These are phyloP conservation scores for Colletotrichum euphorbiae DNA, from an alignment of 2,329 filamentous ascomycete genomes.

Conservation along the genomic window DNA sequence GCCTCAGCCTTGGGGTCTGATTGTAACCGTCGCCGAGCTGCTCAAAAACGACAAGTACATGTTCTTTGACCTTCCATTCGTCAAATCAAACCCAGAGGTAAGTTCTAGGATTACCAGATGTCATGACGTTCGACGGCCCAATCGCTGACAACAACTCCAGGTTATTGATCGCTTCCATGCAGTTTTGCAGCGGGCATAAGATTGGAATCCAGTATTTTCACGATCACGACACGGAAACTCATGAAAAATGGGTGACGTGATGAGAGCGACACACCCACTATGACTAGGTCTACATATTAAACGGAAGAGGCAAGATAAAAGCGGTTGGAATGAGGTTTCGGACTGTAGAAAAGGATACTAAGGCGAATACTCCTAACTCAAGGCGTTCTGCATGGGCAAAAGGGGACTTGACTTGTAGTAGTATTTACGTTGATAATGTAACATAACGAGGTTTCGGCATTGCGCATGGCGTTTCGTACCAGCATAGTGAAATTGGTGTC, in stretches of 20 bases:
- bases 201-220: too few relatives aligned
- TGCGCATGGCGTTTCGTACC: not conserved
- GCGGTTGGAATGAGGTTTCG: slow-evolving; percentile 6
- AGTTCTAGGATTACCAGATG: slow-evolving; percentile 40
- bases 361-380: not conserved
- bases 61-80: slow-evolving; percentile 93
- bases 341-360: too few relatives aligned
- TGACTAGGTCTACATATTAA: not conserved
- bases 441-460: slow-evolving; percentile 22
- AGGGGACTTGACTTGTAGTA: slow-evolving; percentile 20
- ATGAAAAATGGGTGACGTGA: not conserved
- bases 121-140: not conserved
- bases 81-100: slow-evolving; percentile 91
- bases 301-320: not conserved
- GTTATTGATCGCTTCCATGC: slow-evolving; percentile 41
- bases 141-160: slow-evolving; percentile 17
- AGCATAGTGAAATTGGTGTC: not conserved
- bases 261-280: not conserved
- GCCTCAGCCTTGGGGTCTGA: slow-evolving; percentile 95
- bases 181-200: slow-evolving; percentile 21
- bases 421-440: slow-evolving; percentile 29
- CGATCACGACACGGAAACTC: not conserved
- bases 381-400: slow-evolving; percentile 18
- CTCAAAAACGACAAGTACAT: slow-evolving; percentile 90
- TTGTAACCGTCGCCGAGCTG: slow-evolving; percentile 88